Percentiles rank a stretch among this genome's conserved stretches.
phyloP scores from a whole-genome alignment of 495 filamentous ascomycete species.

The Patellaria atrata region DNA sequence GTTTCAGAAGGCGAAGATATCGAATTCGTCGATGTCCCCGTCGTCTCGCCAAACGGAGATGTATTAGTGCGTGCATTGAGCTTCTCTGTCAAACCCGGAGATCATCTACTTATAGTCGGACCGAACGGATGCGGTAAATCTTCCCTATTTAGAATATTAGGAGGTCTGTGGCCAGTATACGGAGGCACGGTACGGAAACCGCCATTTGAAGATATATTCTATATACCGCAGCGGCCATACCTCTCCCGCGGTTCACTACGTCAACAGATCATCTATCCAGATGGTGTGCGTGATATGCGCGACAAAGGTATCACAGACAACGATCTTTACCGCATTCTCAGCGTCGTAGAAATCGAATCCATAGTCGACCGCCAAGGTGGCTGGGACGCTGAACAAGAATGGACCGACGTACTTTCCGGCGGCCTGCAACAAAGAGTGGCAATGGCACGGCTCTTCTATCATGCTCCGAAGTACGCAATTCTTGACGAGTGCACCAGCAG shows the following conservation, averaged over 20 bases:
- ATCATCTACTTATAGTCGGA: constrained; percentile 87
- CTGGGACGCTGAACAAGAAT: constrained; percentile 93
- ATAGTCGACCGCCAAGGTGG: constrained; percentile 71
- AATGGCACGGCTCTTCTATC: constrained; percentile 95
- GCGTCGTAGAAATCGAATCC: constrained; percentile 63
- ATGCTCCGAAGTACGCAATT: constrained; percentile 81
- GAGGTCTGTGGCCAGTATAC: constrained; percentile 97
- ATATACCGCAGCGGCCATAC: constrained; percentile 94
- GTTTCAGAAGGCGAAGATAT: constrained; percentile 70
- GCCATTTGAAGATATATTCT: constrained; percentile 82
- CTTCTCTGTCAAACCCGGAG: constrained; percentile 70
- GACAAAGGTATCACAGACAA: constrained; percentile 69
- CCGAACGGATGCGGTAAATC: constrained; percentile 97
- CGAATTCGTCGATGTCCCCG: constrained; percentile 82
- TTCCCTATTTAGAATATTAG: constrained; percentile 86
- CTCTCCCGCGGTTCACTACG: constrained; percentile 75
- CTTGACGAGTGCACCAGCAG: constrained; percentile 91
- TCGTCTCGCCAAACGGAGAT: constrained; percentile 92
- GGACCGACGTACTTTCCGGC: constrained; percentile 79
- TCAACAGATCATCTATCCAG: constrained; percentile 94
- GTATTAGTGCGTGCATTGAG: constrained; percentile 70
- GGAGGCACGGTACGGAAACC: constrained; percentile 86
- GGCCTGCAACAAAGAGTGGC: constrained; percentile 95
- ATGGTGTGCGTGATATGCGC: constrained; percentile 74
- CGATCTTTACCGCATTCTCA: constrained; percentile 63